Evolutionary conservation across 2,329 filamentous ascomycete genomes (phyloP).

Genomic region (Penicillium sp.): DNA sequence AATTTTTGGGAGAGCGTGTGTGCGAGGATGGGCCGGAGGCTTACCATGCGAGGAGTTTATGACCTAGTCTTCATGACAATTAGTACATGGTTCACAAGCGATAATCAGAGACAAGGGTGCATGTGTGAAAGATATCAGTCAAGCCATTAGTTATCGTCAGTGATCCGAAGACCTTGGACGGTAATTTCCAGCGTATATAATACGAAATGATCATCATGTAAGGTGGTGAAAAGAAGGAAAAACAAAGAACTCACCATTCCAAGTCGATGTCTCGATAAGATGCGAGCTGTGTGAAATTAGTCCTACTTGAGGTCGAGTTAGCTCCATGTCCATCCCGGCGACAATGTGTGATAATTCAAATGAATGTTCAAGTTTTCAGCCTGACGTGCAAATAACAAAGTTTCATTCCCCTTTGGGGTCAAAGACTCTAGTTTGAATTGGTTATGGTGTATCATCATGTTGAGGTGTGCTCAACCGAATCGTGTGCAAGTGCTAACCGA

Average conservation of each 20-base stretch:
- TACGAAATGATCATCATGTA: conserved; percentile 58
- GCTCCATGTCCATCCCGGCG: conserved; percentile 15
- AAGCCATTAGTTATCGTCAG: conserved; percentile 85
- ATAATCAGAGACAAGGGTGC: conserved; percentile 18
- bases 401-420: conserved; percentile 77
- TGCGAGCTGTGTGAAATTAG: conserved; percentile 6
- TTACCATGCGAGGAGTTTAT: conserved; percentile 23
- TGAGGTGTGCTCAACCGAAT: conserved; percentile 30
- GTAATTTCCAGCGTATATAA: conserved; percentile 90
- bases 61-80: conserved; percentile 21
- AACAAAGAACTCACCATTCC: conserved; percentile 25
- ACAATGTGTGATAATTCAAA: conserved; percentile 14
- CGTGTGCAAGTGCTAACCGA: conserved; percentile 10
- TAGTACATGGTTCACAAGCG: conserved; percentile 9
- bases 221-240: conserved; percentile 33
- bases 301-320: conserved; percentile 20
- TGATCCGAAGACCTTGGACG: conserved; percentile 70
- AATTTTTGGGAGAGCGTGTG: not conserved
- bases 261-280: not conserved
- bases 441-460: conserved; percentile 78
- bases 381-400: conserved; percentile 78
- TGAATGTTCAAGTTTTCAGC: conserved; percentile 60
- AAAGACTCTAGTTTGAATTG: conserved; percentile 93
- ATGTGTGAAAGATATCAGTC: conserved; percentile 59
- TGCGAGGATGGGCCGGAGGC: conserved; percentile 9